Base-by-base conservation (phyloP, 2,329 filamentous ascomycete species). In the Hymenotorrendiella dingleyae region DNA sequence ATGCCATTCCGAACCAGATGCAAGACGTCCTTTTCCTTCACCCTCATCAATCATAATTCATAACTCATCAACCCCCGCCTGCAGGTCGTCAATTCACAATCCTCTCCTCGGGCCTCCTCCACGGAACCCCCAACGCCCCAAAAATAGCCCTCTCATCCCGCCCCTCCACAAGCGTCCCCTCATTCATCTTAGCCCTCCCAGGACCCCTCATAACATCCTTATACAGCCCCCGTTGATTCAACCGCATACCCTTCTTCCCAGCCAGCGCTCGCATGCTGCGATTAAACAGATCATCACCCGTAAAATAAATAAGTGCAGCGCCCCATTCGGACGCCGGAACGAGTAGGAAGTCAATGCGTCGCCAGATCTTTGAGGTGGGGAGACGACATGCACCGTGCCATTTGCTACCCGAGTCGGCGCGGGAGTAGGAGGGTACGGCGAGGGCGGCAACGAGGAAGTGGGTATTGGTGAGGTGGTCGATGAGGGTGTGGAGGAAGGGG, bases 271-370 rank as follows among this genome's bases (percentile, higher is more conserved):
- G 70, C 62, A 96, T 77, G 58, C 86, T 94, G 12, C 90, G 73
- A 62, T 96, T 96, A 67, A 96, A 96, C 24, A 95, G 84, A 60
- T 95, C 90, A 54, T 96, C 93, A 1, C 91, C 91, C 0, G 91
- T 96, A 58, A 96, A 97, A 60, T 96, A 96, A n/a, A 96, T 75
- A 48, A 96, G 62, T 0, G 90, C 89, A 0, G 86, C 90, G 1
- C 91, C 91, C 38, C 88, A 72, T 62, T 95, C 82, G 2, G 76
- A 70, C 53, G 81, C 80, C 0, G 90, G 89, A 1, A 95, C 90
- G 4, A 94, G 74, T 1, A 96, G 68, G 16, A 96, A 75, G 59
- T 96, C 90, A 47, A 96, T 83, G 2, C 89, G 77, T 7, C 89
- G 75, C 89, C 88, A 95, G 1, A 76, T 61, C 0, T 68, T 68